Percentiles rank a stretch among this genome's conserved stretches.
Evolutionary conservation across 352 stramenopile species (phyloP).

Genomic region (Sclerospora graminicola): DNA sequence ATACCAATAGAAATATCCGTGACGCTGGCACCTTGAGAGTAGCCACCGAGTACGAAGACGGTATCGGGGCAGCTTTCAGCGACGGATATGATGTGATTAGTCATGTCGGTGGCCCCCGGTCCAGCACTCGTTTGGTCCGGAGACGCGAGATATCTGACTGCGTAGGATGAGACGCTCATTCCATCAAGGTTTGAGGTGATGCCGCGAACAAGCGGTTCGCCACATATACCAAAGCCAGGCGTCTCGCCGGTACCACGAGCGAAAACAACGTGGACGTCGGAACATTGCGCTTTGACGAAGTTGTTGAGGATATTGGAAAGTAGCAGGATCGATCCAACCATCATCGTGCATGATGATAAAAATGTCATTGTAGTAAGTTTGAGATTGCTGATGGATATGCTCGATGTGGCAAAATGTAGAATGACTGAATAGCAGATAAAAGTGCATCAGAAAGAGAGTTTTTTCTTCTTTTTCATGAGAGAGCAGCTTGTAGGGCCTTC

Average conservation of each 20-base stretch:
- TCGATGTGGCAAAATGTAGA: too few species aligned
- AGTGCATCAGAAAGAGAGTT: too few species aligned
- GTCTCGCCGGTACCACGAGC: constrained; percentile 22
- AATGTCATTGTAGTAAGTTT: too few species aligned
- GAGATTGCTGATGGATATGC: too few species aligned
- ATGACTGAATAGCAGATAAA: too few species aligned
- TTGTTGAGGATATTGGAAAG: too few species aligned
- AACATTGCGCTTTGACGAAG: constrained; percentile 11
- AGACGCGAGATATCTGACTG: constrained; percentile 20
- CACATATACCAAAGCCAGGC: constrained; percentile 18
- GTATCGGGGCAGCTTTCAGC: constrained; percentile 20
- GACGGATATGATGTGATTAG: constrained; percentile 6
- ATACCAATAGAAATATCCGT: constrained; percentile 25
- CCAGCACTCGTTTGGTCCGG: constrained; percentile 19
- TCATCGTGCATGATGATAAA: too few species aligned
- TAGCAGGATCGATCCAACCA: too few species aligned
- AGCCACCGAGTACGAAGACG: constrained; percentile 21
- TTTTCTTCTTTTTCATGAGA: too few species aligned
- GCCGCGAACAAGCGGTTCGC: constrained; percentile 18
- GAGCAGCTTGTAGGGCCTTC: too few species aligned
- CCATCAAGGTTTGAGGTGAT: constrained; percentile 19
- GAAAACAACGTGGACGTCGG: constrained; percentile 19
- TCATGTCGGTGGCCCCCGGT: too few species aligned
- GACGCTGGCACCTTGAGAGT: constrained; percentile 30
- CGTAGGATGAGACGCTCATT: constrained; percentile 27